Evolutionary conservation across 495 filamentous ascomycete species (phyloP), one percentile per base, ranked within the genome.

Genomic region (Neurospora sp.): DNA sequence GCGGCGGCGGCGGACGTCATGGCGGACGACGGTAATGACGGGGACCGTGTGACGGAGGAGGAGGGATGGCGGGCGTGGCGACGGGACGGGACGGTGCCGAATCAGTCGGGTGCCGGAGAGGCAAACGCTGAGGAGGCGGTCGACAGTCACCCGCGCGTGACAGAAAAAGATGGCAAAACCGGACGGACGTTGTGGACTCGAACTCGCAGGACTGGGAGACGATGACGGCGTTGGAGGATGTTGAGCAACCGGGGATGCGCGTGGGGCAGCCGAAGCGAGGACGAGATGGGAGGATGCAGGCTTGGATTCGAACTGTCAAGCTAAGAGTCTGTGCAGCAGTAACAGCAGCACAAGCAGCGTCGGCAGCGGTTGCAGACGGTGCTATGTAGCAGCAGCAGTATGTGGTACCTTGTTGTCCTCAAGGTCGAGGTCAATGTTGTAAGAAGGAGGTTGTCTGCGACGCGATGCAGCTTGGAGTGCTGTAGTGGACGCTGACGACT

Each of bases 1-100:
- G 73, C 44, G 70, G 77, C 44, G 46, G 71, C 74, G 71, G 74
- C 76, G 79, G 78, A 79, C 72, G 79, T 79, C 79, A 80, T 80
- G 79, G 74, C 69, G 53, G 53, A 1, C 27, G 53, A 61, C 53
- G 53, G 53, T 9, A 18, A 35, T 61, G 53, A 61, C 53, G 53
- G 22, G 14, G 22, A 61, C 53, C 53, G 53, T 61, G 4, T 61
- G 53, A 16, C 53, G 53, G 12, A 16, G 12, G 53, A 61, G 22
- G 53, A 31, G 22, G 53, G 27, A 61, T 61, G 27, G 14, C 53
- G 53, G 53, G 53, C 53, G 53, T 35, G 27, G 6, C 12, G 53
- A 61, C 27, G 53, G 53, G 53, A 35, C 53, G 27, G 53, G 53
- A 61, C 53, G 53, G 53, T 61, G 53, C 53, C 53, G 27, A 61